Base-by-base conservation (phyloP, 208 protist genomes). In the Acanthamoeba castellanii region DNA sequence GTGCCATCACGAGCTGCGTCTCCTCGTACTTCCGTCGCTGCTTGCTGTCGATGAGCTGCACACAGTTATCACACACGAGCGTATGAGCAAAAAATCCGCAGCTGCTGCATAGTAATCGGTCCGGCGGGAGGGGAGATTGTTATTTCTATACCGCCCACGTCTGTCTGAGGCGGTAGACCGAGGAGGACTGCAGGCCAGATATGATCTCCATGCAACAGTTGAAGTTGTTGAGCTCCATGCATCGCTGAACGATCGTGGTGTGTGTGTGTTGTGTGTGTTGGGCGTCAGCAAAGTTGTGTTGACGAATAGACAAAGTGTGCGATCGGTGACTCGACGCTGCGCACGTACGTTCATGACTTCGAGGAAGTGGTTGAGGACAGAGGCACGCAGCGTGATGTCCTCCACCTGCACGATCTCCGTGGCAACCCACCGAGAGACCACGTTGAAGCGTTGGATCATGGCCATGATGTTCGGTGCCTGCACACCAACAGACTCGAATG, bases 121-220 rank as follows among this genome's bases (percentile, higher is more conserved):
- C n/a, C n/a, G n/a, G 50, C 50, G 50, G 5, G 50, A 5, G 50
- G 5, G 50, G 18, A 1, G 72, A 81, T 32, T 3, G 5, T 5
- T 55, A 13, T 13, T 78, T 50, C n/a, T 42, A 50, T 11, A n/a
- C 92, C 18, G 95, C 96, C 96, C 96, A 97, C 16, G 96, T 96
- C 18, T 96, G 89, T 45, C 70, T 94, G 20, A 97, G 90, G 55
- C 96, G 88, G 45, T 78, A 94, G 14, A 97, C 81, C 1, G 96
- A 37, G 14, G 78, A 59, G 52, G 74, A 95, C 55, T 97, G 95
- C 14, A 97, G 95, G n/a, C 94, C 96, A 8, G 94, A 85, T 37
- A 97, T 50, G 32, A 97, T 97, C 37, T 97, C 96, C 96, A 97
- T 97, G 0, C 30, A 61, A 16, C 57, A 82, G 87, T 97, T 97